A percentile compares a stretch with the other conserved stretches of the same genome.
phyloP scores from a whole-genome alignment of 169 alveolate species.

The Babesia caballi region DNA sequence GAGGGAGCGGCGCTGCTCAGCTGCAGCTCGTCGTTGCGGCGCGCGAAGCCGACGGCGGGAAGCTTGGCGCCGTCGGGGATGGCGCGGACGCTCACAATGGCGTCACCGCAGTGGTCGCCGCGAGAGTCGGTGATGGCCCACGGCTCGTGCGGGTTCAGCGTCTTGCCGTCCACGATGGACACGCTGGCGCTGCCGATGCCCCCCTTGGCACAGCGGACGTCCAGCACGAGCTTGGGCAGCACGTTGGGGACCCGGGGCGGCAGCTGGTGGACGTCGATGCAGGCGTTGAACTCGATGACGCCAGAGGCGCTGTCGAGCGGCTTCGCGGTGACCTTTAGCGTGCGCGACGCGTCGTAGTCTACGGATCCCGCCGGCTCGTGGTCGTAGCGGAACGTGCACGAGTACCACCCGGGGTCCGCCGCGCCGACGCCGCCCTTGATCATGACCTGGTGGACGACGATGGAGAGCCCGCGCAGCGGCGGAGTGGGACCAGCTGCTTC shows the following conservation, averaged over 20 bases:
- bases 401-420: constrained; percentile 37
- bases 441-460: constrained; percentile 54
- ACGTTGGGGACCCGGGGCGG: constrained; percentile 78
- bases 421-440: constrained; percentile 22
- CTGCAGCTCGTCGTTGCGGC: constrained; percentile 31
- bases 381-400: constrained; percentile 61
- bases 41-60: constrained; percentile 77
- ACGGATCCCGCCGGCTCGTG: constrained; percentile 30
- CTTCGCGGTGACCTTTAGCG: constrained; percentile 9
- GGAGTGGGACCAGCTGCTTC: background rate
- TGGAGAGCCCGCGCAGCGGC: constrained; percentile 25
- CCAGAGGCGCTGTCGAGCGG: constrained; percentile 65
- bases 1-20: background rate
- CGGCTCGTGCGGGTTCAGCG: constrained; percentile 63
- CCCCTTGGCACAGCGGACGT: constrained; percentile 50
- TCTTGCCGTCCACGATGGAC: constrained; percentile 65
- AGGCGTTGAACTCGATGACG: constrained; percentile 64
- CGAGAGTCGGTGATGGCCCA: constrained; percentile 68
- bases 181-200: constrained; percentile 61
- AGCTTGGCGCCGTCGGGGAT: constrained; percentile 72
- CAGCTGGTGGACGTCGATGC: constrained; percentile 56
- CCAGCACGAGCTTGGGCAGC: constrained; percentile 77
- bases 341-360: background rate
- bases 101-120: constrained; percentile 67
- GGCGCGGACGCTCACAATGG: constrained; percentile 72